Evolutionary conservation across 306 rosid genomes (phyloP), one percentile per base, ranked within the genome.

Genomic region (Begonia loranthoides): DNA sequence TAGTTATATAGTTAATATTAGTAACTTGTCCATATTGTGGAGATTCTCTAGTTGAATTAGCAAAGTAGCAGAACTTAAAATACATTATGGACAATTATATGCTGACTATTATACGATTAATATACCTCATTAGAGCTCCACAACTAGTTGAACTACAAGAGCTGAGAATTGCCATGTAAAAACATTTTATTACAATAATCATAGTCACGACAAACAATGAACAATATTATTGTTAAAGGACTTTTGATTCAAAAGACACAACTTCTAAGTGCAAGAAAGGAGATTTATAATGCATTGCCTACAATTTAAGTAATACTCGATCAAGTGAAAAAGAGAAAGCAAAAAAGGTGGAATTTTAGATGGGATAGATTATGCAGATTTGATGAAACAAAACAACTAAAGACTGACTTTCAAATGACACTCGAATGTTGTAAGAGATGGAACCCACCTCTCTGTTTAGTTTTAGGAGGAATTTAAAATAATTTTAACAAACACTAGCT

Each of bases 51-150:
- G 51, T 49, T 34, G 74, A 75, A 2, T 7, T 76, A 15, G 74
- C 50, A 17, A 72, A 68, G 22, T 45, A 71, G 72, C 72, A 64
- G 15, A 61, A 58, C 47, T 61, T 76, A 61, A 77, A 76, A 61
- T 76, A 76, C 41, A 76, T 76, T 17, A 61, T 76, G 71, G 78
- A 76, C 49, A 70, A 61, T n/a, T n/a, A n/a, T n/a, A n/a, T n/a
- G n/a, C n/a, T n/a, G n/a, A n/a, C n/a, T n/a, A n/a, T 13, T 71
- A 76, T 61, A 77, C 81, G n/a, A 71, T 71, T 61, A 39, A 62
- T 33, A 46, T 41, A 1, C 54, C 70, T 52, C 64, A 19, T 6
- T 61, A 1, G 61, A 59, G 57, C 28, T 76, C 13, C 74, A 77
- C 2, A 55, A 41, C 50, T 76, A 9, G 64, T 58, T 63, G 68